Conservation (phyloP, 2,329 filamentous ascomycete genomes). For the Nigrospora sphaerica region DNA sequence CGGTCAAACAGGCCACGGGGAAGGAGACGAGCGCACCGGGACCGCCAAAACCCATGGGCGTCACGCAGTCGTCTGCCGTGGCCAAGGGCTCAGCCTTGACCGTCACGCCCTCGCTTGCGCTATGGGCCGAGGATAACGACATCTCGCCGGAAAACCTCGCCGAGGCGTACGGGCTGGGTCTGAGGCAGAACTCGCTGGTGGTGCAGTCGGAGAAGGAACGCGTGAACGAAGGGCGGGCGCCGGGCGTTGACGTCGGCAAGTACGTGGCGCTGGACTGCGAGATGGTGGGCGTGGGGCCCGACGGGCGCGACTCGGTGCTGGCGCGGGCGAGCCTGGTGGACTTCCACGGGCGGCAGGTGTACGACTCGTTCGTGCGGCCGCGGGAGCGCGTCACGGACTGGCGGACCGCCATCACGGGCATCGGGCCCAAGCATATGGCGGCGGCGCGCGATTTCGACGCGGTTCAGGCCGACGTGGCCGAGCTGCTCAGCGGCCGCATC, state of each 20-base stretch:
- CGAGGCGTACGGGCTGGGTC: conserved; percentile 52
- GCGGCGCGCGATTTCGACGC: conserved; percentile 64
- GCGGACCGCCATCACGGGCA: conserved; percentile 79
- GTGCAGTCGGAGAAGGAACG: conserved; percentile 32
- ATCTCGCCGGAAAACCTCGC: conserved; percentile 53
- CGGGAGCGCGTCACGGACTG: conserved; percentile 79
- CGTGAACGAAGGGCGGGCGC: conserved; percentile 57
- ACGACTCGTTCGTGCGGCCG: conserved; percentile 85
- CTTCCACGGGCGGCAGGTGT: conserved; percentile 85
- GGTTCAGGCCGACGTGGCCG: conserved; percentile 66
- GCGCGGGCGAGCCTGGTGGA: conserved; percentile 88
- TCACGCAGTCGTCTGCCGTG: conserved; percentile 41
- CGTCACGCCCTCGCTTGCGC: conserved; percentile 46
- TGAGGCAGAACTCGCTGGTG: conserved; percentile 34
- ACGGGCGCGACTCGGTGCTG: conserved; percentile 64
- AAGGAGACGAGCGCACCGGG: conserved; percentile 6
- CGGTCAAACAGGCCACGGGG: conserved; percentile 8
- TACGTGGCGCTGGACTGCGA: conserved; percentile 94
- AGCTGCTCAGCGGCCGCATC: conserved; percentile 55
- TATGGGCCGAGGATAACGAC: conserved; percentile 56
- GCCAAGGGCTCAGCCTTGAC: conserved; percentile 28
- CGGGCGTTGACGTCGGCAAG: conserved; percentile 68
- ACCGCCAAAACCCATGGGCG: conserved; percentile 44
- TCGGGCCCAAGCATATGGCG: conserved; percentile 66
- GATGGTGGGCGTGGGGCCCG: conserved; percentile 85